phyloP scores from a whole-genome alignment of 2,329 filamentous ascomycete genomes.

The Diplodia mutila region DNA sequence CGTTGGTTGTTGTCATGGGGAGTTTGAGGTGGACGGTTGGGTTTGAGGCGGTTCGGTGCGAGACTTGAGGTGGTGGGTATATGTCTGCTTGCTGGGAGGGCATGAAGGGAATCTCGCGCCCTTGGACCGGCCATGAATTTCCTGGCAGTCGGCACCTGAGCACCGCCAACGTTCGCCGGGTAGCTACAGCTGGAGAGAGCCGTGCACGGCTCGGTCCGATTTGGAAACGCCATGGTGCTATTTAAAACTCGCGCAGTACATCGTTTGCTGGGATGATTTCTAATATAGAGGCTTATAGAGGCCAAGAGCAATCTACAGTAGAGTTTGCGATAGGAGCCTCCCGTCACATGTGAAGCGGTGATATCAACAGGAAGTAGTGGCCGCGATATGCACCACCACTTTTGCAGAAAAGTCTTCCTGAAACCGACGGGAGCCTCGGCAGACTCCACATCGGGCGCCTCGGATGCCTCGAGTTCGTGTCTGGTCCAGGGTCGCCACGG shows the following conservation, averaged over 20 bases:
- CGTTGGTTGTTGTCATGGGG: constrained; percentile 74
- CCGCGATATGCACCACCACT: neutral
- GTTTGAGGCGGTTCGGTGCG: constrained; percentile 11
- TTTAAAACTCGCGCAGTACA: neutral
- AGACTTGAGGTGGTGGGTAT: neutral
- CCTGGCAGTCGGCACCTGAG: too few species aligned
- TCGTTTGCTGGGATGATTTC: neutral
- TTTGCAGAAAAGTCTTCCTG: neutral
- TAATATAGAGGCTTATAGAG: neutral
- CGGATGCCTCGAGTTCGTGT: neutral
- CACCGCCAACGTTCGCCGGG: neutral
- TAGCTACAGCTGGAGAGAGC: neutral
- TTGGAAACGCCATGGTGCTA: neutral
- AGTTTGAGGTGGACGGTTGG: constrained; percentile 64
- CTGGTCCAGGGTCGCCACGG: neutral
- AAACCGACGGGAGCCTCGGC: neutral
- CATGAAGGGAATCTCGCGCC: neutral
- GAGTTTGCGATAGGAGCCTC: neutral
- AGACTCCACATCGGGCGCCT: neutral
- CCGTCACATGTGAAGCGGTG: neutral
- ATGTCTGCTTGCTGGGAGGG: neutral
- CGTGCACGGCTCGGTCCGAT: neutral
- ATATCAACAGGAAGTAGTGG: neutral
- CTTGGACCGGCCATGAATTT: neutral
- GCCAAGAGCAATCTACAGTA: neutral